Evolutionary conservation across 257 asterid genomes (phyloP), one percentile per base, ranked within the genome.

Genomic region (Solanum chilense): DNA sequence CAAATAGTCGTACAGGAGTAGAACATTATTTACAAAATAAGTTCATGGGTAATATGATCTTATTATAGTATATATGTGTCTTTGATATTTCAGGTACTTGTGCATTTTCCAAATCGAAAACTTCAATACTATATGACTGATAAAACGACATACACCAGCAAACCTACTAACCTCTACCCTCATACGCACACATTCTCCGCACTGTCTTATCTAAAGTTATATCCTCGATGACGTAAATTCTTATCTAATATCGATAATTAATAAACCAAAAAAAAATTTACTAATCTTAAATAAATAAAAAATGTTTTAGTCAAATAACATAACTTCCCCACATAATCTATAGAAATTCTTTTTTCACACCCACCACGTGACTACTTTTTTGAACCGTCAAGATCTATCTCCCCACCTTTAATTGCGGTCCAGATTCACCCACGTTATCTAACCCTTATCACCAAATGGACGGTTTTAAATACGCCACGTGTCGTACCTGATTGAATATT

Each of bases 291-390:
- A 35, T 73, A 5, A 13, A 35, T 1, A 31, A 33, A 71, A 77
- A 77, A 45, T 78, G 15, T 78, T 42, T n/a, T 78, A 27, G 66
- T 9, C 27, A 45, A 27, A 78, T 78, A 78, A 45, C 42, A 45
- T 27, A 45, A 14, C 16, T 74, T n/a, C 41, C 66, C 42, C 35
- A 78, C 42, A 78, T 60, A 45, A 15, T 78, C 8, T 27, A 45
- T 45, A 16, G 33, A 9, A 45, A 45, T 27, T 27, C 25, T 11
- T 15, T 15, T 47, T 39, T n/a, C 84, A 45, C 66, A 27, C 84
- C 66, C 66, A 78, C 84, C 66, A 78, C 84, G 84, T 78, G 84
- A 78, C 64, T 78, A 27, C 62, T 78, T 45, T 37, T 15, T 15
- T 78, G 66, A 78, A 25, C 84, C 42, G 84, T 78, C 84, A 27